Base-by-base conservation (phyloP, 2,329 filamentous ascomycete genomes). In the Aspergillus novoparasiticus region DNA sequence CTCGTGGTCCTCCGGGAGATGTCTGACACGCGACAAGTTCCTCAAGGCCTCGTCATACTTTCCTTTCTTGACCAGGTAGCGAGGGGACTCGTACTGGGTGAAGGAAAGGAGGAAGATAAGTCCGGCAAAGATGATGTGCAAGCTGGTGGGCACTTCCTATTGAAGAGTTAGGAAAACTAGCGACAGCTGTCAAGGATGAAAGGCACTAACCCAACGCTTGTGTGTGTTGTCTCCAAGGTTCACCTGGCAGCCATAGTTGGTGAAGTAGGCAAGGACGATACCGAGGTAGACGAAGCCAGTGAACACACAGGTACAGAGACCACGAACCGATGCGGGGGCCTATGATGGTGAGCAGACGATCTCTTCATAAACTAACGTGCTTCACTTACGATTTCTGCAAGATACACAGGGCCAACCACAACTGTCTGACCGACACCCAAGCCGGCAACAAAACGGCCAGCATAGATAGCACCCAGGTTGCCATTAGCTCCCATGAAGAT, bases 241-340 rank as follows among this genome's bases (percentile, higher is more conserved):
- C 28, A 86, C 74, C 30, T 82, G 79, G n/a, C 80, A 82, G 16
- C 88, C 88, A 72, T 89, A 90, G 75, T 89, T 90, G 63, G 89
- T 87, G 71, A 93, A 94, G 79, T 93, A 94, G 10, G 89, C 90
- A 19, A 94, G 82, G 70, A 94, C 90, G 65, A 93, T 92, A 28
- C 90, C 91, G 59, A 91, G 77, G 72, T 94, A 94, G 26, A 94
- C 91, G 57, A 90, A 83, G 1, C 88, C 88, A 0, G 88, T 87
- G 73, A 91, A 91, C 30, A 89, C 83, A 71, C 87, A 89, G 1
- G 90, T 92, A 72, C 90, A 93, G 26, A 94, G 85, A 67, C 91
- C 90, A 60, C 90, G 86, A 63, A 92, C 82, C 1, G 87, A 85
- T 2, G 88, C 86, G 0, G 90, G 90, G 0, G 90, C 69, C 73